Percentiles rank a stretch among this genome's conserved stretches.
Evolutionary conservation across 768 basidiomycete genomes (phyloP).

Genomic region (Botryobasidium botryosum): DNA sequence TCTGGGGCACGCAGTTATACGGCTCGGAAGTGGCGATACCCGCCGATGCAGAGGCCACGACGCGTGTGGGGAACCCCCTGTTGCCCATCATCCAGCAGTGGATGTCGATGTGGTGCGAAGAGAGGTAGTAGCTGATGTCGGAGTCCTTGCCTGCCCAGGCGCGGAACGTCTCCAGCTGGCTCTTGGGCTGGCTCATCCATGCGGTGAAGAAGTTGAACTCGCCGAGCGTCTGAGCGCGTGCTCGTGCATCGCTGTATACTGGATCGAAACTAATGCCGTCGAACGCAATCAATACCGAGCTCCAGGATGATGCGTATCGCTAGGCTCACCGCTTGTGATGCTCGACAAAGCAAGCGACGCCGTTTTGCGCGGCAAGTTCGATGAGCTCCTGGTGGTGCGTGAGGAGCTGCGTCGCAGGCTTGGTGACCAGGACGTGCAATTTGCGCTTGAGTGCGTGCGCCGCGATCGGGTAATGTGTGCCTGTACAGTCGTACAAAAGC

Average conservation of each 20-base stretch:
- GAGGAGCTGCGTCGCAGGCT: slow-evolving; percentile 78
- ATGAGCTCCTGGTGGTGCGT: slow-evolving; percentile 69
- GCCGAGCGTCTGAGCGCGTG: slow-evolving; percentile 54
- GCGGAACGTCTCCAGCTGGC: slow-evolving; percentile 84
- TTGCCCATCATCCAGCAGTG: slow-evolving; percentile 24
- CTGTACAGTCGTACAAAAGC: slow-evolving; percentile 20
- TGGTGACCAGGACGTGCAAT: slow-evolving; percentile 81
- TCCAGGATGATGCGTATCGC: too few species aligned
- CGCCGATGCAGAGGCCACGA: slow-evolving; percentile 78
- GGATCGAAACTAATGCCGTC: slow-evolving; percentile 38
- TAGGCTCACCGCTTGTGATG: slow-evolving; percentile 63
- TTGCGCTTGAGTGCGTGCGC: slow-evolving; percentile 72
- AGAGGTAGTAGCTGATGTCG: slow-evolving; percentile 67
- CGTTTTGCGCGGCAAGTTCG: slow-evolving; percentile 56
- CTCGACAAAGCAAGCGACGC: slow-evolving; percentile 84
- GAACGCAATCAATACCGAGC: too few species aligned
- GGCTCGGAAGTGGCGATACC: slow-evolving; percentile 84
- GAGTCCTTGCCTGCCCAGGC: slow-evolving; percentile 93
- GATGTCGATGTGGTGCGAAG: slow-evolving; percentile 75
- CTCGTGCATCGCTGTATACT: slow-evolving; percentile 80
- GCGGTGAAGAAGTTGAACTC: slow-evolving; percentile 94
- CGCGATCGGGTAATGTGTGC: slow-evolving; percentile 73
- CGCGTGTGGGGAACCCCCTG: slow-evolving; percentile 22
- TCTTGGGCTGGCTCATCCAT: slow-evolving; percentile 97
- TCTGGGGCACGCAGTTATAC: slow-evolving; percentile 69